Evolutionary conservation across 2,329 filamentous ascomycete species (phyloP).

Genomic region (Aspergillaceae sp.): DNA sequence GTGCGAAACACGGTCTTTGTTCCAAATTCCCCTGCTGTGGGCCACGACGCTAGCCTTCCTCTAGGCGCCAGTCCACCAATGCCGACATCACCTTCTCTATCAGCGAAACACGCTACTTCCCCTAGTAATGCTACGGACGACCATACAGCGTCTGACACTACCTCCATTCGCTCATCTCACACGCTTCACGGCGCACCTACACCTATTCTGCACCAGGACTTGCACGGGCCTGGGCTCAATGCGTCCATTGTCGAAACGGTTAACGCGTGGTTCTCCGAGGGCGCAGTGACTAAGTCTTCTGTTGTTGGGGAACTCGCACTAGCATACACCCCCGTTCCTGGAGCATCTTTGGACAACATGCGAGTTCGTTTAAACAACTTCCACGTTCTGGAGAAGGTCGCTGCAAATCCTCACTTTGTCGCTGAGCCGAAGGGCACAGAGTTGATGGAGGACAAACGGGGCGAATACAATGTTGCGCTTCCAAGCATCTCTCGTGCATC

Average conservation of each 20-base stretch:
- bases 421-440: constrained; percentile 44
- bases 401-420: constrained; percentile 86
- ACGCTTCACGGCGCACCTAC: constrained; percentile 61
- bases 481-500: constrained; percentile 59
- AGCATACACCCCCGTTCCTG: constrained; percentile 54
- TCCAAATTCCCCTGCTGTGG: constrained; percentile 40
- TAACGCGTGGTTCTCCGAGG: constrained; percentile 73
- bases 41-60: constrained; percentile 24
- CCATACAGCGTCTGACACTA: constrained; percentile 69
- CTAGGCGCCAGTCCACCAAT: constrained; percentile 17
- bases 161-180: constrained; percentile 81
- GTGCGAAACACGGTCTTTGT: constrained; percentile 86
- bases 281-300: constrained; percentile 60
- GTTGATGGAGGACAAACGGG: constrained; percentile 51
- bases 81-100: constrained; percentile 29
- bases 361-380: constrained; percentile 83
- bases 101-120: constrained; percentile 34
- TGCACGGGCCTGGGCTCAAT: constrained; percentile 71
- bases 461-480: constrained; percentile 71
- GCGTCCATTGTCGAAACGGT: constrained; percentile 86
- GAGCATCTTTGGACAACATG: constrained; percentile 41
- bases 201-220: constrained; percentile 71
- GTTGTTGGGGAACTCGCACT: constrained; percentile 86
- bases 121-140: constrained; percentile 52
- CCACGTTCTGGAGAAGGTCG: constrained; percentile 77